Evolutionary conservation across 305 asterid genomes (phyloP).

Genomic region (Fraxinus nigra): DNA sequence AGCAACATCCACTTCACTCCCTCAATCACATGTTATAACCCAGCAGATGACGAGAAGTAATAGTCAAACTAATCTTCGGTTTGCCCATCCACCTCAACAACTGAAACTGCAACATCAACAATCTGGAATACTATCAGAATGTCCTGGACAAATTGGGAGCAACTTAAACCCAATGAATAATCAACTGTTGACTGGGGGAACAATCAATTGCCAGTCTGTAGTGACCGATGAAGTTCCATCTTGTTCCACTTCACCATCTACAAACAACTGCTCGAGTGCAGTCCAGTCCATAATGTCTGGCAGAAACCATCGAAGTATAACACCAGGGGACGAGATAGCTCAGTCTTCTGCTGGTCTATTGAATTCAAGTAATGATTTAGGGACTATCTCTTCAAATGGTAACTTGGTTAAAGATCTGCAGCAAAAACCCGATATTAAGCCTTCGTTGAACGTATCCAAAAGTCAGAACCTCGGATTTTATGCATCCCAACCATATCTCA

Average conservation of each 20-base stretch:
- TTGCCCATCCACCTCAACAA: constrained; percentile 45
- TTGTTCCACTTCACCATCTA: constrained; percentile 88
- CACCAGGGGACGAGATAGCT: constrained; percentile 47
- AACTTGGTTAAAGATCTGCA: constrained; percentile 50
- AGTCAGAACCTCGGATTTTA: constrained; percentile 63
- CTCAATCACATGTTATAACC: constrained; percentile 41
- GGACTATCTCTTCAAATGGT: constrained; percentile 41
- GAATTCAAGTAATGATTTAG: constrained; percentile 48
- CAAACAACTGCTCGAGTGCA: constrained; percentile 60
- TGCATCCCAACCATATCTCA: constrained; percentile 54
- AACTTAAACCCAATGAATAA: constrained; percentile 38
- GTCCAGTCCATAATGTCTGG: constrained; percentile 51
- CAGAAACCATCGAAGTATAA: constrained; percentile 34
- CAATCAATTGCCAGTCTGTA: constrained; percentile 55
- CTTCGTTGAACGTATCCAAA: constrained; percentile 53
- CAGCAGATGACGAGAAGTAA: constrained; percentile 46
- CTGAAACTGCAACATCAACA: constrained; percentile 52
- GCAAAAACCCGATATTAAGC: constrained; percentile 52
- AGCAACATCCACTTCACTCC: constrained; percentile 36
- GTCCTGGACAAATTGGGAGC: constrained; percentile 45
- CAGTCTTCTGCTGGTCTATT: constrained; percentile 51
- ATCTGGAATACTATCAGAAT: constrained; percentile 45
- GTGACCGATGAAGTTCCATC: constrained; percentile 85
- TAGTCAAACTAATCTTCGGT: constrained; percentile 44
- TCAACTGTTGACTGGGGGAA: constrained; percentile 48